Evolutionary conservation across 441 rosid genomes (phyloP).

Genomic region (Pelargonium exstipulatum): DNA sequence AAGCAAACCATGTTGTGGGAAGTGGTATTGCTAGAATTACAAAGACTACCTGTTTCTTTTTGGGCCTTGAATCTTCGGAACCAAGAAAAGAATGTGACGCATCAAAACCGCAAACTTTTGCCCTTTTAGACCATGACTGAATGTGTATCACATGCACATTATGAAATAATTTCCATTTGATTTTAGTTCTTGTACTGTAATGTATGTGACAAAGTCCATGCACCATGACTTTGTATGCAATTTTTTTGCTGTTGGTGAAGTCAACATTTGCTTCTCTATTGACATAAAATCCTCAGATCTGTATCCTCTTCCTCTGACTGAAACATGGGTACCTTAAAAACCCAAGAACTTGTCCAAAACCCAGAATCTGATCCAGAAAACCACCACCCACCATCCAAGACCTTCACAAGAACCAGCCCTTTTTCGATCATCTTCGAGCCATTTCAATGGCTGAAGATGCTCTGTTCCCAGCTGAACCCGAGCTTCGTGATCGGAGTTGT

Average conservation of each 20-base stretch:
- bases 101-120: too few relatives aligned
- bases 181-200: too few relatives aligned
- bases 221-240: neutral
- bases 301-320: neutral
- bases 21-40: too few relatives aligned
- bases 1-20: too few relatives aligned
- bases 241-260: neutral
- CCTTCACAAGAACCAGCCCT: neutral
- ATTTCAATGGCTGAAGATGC: constrained; percentile 65
- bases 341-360: neutral
- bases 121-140: too few relatives aligned
- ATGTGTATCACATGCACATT: too few relatives aligned
- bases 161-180: too few relatives aligned
- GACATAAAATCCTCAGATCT: neutral
- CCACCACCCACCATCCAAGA: neutral
- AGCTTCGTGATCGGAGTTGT: constrained; percentile 55
- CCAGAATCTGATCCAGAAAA: too few relatives aligned
- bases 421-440: constrained; percentile 48
- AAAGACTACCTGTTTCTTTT: too few relatives aligned
- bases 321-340: neutral
- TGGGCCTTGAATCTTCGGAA: too few relatives aligned
- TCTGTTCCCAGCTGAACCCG: constrained; percentile 48
- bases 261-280: neutral
- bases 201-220: neutral
- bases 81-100: too few relatives aligned